Evolutionary conservation across 2,329 filamentous ascomycete species (phyloP).

Genomic region (Cercospora berteroae): DNA sequence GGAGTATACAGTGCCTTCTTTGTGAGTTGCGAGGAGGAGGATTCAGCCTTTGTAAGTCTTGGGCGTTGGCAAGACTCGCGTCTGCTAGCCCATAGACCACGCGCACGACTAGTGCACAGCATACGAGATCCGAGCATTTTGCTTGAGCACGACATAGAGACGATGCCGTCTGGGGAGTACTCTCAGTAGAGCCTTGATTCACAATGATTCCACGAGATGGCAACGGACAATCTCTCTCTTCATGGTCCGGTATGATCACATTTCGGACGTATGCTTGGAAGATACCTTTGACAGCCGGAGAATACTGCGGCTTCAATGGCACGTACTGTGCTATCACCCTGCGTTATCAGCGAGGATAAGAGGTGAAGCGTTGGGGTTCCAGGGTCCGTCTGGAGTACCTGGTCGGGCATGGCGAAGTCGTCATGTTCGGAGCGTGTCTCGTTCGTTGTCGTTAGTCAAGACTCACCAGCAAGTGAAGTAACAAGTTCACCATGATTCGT

Average conservation of each 20-base stretch:
- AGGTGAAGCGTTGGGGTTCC: neutral
- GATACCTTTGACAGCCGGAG: neutral
- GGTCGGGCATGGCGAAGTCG: slow-evolving; percentile 1
- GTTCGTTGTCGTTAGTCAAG: slow-evolving; percentile 4
- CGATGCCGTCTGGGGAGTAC: neutral
- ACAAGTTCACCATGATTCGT: slow-evolving; percentile 9
- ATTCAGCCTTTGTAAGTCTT: neutral
- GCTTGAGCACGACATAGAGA: neutral
- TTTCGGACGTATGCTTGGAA: neutral
- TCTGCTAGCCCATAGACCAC: neutral
- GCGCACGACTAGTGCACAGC: neutral
- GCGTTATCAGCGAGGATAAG: slow-evolving; percentile 9
- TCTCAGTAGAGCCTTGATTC: neutral
- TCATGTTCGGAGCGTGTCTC: neutral
- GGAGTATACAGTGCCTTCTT: neutral
- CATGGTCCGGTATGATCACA: neutral
- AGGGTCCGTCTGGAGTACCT: neutral
- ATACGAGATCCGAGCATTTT: neutral
- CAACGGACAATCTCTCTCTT: neutral
- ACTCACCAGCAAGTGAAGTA: slow-evolving; percentile 7
- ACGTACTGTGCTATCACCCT: neutral
- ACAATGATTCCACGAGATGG: neutral
- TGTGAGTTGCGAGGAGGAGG: neutral
- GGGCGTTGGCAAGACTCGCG: neutral
- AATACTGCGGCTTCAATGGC: neutral